phyloP scores from a whole-genome alignment of 306 rosid genomes.

The Dalbergia oliveri region DNA sequence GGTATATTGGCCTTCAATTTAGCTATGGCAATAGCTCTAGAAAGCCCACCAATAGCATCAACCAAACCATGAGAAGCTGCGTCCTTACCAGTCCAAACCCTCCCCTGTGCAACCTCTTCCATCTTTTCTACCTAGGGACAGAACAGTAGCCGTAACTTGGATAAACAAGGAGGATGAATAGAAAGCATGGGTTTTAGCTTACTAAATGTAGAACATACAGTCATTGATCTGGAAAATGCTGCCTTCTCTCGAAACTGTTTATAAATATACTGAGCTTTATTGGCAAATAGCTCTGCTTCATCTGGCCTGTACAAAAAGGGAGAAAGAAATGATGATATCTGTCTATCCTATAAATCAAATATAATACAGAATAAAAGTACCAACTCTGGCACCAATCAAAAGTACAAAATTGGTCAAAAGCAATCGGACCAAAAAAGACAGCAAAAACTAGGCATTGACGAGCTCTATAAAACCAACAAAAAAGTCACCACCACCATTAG shows the following conservation, averaged over 20 bases:
- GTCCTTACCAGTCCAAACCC: slow-evolving; percentile 92
- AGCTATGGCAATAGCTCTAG: slow-evolving; percentile 93
- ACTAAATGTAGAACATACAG: slow-evolving; percentile 57
- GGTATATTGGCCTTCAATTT: slow-evolving; percentile 93
- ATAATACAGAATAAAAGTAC: slow-evolving; percentile 4
- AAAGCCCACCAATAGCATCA: slow-evolving; percentile 93
- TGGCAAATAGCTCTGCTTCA: slow-evolving; percentile 91
- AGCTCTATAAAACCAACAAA: neutral
- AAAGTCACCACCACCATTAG: neutral
- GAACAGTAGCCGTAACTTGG: slow-evolving; percentile 23
- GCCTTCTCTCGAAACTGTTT: slow-evolving; percentile 92
- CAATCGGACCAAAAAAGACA: neutral
- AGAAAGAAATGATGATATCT: slow-evolving; percentile 5
- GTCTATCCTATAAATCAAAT: slow-evolving; percentile 12
- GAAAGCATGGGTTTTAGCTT: neutral
- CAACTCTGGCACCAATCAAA: slow-evolving; percentile 18
- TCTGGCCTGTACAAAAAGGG: slow-evolving; percentile 68
- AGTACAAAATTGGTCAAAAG: neutral
- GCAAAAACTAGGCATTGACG: neutral
- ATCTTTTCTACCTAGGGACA: slow-evolving; percentile 79
- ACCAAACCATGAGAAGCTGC: slow-evolving; percentile 85
- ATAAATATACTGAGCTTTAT: slow-evolving; percentile 76
- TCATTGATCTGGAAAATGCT: slow-evolving; percentile 87
- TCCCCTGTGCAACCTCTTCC: slow-evolving; percentile 97
- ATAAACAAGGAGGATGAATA: slow-evolving; percentile 18